Conservation (phyloP, 345 rosid species). For the Rhizophora mangle region DNA sequence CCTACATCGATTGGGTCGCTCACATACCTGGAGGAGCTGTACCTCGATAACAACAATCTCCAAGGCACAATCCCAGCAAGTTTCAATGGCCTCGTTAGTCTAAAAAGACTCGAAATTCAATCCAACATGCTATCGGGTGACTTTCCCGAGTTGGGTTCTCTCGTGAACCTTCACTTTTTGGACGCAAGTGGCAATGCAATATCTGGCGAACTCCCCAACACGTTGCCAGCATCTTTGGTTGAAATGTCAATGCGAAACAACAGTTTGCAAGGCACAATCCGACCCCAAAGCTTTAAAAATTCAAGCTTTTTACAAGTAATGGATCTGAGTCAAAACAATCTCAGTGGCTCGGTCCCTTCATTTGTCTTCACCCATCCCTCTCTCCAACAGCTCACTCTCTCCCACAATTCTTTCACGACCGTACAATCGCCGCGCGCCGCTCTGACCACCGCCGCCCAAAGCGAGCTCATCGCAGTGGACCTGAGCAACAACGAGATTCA, state of each 20-base stretch:
- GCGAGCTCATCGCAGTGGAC: slow-evolving; percentile 51
- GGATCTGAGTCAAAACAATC: slow-evolving; percentile 65
- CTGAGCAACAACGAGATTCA: slow-evolving; percentile 36
- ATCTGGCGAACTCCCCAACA: slow-evolving; percentile 52
- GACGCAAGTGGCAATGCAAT: slow-evolving; percentile 71
- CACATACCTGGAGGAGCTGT: slow-evolving; percentile 52
- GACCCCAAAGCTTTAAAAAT: slow-evolving; percentile 30
- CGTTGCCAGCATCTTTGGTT: slow-evolving; percentile 50
- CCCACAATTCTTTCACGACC: slow-evolving; percentile 60
- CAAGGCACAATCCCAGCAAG: slow-evolving; percentile 51
- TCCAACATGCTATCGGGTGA: slow-evolving; percentile 59
- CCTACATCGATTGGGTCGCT: slow-evolving; percentile 62
- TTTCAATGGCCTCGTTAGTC: slow-evolving; percentile 38
- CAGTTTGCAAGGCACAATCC: slow-evolving; percentile 47
- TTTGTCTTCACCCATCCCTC: slow-evolving; percentile 57
- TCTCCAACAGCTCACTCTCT: slow-evolving; percentile 75
- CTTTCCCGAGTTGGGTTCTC: slow-evolving; percentile 57
- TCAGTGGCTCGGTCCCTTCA: slow-evolving; percentile 49
- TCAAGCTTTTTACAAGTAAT: slow-evolving; percentile 51
- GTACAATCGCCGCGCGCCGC: slow-evolving; percentile 40
- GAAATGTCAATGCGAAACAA: slow-evolving; percentile 79
- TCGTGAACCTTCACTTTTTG: slow-evolving; percentile 50
- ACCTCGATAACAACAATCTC: slow-evolving; percentile 61
- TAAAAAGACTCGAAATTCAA: slow-evolving; percentile 70
- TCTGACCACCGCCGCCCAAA: slow-evolving; percentile 15